Evolutionary conservation across 1,284 basidiomycete genomes (phyloP), one percentile per base, ranked within the genome.

Genomic region (Fistulinella staudtii): DNA sequence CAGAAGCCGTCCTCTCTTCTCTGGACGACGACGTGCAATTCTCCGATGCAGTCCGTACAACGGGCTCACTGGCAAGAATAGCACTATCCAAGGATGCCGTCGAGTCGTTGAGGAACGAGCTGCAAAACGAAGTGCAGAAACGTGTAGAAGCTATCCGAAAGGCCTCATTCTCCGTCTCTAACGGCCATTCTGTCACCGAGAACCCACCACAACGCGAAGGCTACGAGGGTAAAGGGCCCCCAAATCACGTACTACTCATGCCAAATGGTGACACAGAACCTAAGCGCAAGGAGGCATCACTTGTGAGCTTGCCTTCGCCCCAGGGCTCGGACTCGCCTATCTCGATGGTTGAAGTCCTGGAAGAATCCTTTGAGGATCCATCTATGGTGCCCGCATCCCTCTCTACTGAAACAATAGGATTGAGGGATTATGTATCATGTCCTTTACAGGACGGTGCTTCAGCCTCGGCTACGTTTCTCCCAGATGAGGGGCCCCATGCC

Each of bases 51-150:
- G 51, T 43, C 6, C 51, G 53, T n/a, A 53, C 31, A 37, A 49
- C 55, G 20, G 58, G 57, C 31, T 34, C 71, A 1, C 57, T 82
- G 17, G 82, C 77, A 1, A 71, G 86, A 28, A 67, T 86, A 3
- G 50, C 82, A 14, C 68, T 82, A 0, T 80, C 82, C 1, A 74
- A 83, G 53, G 73, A 76, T 24, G 72, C 82, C 0, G 75, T 88
- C 8, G 71, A 76, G 23, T 68, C 73, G 0, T 66, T 93, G 15
- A 72, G 77, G 18, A 69, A 70, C 37, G 89, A 93, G 58, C 63
- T 93, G 34, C 75, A 83, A 50, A 58, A 58, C 4, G 87, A 91
- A 65, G 78, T 75, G 18, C 73, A 76, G 49, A 73, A 73, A 51
- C 66, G 85, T 36, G 52, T 89, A 40, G 67, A 72, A 23, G 54